Evolutionary conservation across 495 filamentous ascomycete species (phyloP), one percentile per base, ranked within the genome.

Genomic region (Recurvomyces mirabilis): DNA sequence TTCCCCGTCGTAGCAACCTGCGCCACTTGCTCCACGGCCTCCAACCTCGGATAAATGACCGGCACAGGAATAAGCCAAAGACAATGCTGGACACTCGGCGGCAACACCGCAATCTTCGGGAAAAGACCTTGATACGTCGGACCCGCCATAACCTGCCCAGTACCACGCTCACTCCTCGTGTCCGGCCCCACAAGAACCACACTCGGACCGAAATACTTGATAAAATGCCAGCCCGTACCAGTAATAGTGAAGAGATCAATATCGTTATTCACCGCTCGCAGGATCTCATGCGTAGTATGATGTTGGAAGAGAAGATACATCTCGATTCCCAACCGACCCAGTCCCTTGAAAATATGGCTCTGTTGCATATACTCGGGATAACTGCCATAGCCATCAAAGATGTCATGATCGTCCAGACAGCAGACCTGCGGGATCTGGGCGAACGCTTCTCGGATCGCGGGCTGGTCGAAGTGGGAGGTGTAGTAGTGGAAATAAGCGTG

Each of bases 301-400:
- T 98, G 91, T 56, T 98, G 91, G 68, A 98, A 98, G 15, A 98
- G 77, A n/a, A 98, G 72, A 57, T 95, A 98, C 86, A 94, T 95
- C 47, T 95, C 87, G 41, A 93, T 89, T n/a, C 85, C 93, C 21
- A 98, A 81, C 18, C 91, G 82, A 19, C 91, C 91, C 53, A 96
- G 94, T 60, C 94, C 94, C 62, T 94, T 94, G 71, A 98, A 95
- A 67, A 95, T 86, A 44, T 93, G 80, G 1, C 85, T 93, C 56
- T 81, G 82, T 59, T 98, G 91, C 89, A 98, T 95, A 55, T 98
- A 93, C 48, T 94, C 88, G 1, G 91, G 91, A 51, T 96, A 96
- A 1, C 84, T 91, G 15, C 91, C 91, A 46, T 87, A 98, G n/a
- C 91, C 91, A 58, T 98, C 91, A 56, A 98, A 96, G 38, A 98